Percentiles rank a stretch among this genome's conserved stretches.
Evolutionary conservation across 2,329 filamentous ascomycete species (phyloP).

Genomic region (Cladosporium sp.): DNA sequence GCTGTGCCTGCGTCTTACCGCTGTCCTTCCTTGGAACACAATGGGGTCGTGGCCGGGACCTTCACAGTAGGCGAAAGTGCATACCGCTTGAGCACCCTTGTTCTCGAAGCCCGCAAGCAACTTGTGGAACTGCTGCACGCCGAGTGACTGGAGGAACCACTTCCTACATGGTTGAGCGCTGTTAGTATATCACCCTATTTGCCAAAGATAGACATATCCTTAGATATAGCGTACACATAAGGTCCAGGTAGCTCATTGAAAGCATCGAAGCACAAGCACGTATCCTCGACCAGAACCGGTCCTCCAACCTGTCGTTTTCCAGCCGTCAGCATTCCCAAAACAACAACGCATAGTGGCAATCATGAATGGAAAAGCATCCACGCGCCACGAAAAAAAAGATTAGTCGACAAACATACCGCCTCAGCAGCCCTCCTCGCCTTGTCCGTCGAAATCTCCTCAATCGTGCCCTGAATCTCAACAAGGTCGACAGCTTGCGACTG

Average conservation of each 20-base stretch:
- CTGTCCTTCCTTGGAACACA: conserved; percentile 87
- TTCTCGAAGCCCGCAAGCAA: conserved; percentile 85
- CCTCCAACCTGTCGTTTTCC: conserved; percentile 63
- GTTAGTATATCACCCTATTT: neutral
- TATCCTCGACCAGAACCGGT: conserved; percentile 94
- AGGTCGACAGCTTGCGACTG: conserved; percentile 75
- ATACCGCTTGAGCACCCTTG: conserved; percentile 89
- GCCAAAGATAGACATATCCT: neutral
- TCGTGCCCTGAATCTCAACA: conserved; percentile 84
- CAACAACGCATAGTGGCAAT: neutral
- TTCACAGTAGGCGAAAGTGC: conserved; percentile 89
- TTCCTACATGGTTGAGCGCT: conserved; percentile 61
- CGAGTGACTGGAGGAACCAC: conserved; percentile 84
- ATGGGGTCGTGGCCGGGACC: conserved; percentile 82
- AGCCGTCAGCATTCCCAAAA: neutral
- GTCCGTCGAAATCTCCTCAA: conserved; percentile 86
- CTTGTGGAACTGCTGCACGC: conserved; percentile 84
- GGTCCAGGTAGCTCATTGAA: conserved; percentile 89
- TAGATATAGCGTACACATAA: conserved; percentile 71
- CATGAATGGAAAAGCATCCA: neutral
- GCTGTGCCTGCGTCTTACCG: conserved; percentile 53
- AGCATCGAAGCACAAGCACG: conserved; percentile 88
- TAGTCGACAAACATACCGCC: conserved; percentile 53
- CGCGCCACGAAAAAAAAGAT: neutral
- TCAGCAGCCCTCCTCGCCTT: conserved; percentile 84